Base-by-base conservation (phyloP, 352 stramenopile species). In the Plasmopara muralis region DNA sequence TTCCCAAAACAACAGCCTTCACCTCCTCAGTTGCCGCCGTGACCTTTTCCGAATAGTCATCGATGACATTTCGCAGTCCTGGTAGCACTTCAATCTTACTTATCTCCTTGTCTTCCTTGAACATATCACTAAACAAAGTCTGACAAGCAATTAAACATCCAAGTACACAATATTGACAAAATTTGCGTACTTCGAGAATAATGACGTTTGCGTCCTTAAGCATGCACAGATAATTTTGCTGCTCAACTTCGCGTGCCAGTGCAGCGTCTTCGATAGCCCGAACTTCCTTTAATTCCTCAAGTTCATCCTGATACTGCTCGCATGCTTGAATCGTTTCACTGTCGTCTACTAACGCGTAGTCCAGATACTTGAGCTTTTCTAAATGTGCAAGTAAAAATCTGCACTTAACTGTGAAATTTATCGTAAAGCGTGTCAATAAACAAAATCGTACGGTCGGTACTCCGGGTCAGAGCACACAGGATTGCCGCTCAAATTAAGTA, bases 401-500 rank as follows among this genome's bases (percentile, higher is more conserved):
- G 30, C 38, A 34, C 4, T 1, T 44, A 41, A 20, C 10, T 14
- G 15, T 47, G 18, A 53, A 30, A 18, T 40, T 1, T 13, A 52
- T 30, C 10, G 18, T 2, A 20, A 25, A 15, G 8, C 9, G 31
- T 12, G 9, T 45, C 3, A 34, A 35, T 35, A 7, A 41, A 41
- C 9, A 13, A 34, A 37, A n/a, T 68, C 71, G 51, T 43, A 87
- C 76, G 76, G 70, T 7, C 89, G 80, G 64, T 98, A 98, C 55
- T 97, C 89, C 0, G 81, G 67, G 43, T 97, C 89, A 2, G 83
- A 74, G 43, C 87, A 97, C 16, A 98, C 88, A 1, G 93, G 92
- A 55, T 98, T 98, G 10, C 87, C 89, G 45, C 83, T 83, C 12
- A 98, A 62, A 40, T 96, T 97, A 35, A 98, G 70, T 39, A 97